phyloP scores from a whole-genome alignment of 306 rosid genomes.

The Cucumis melo region DNA sequence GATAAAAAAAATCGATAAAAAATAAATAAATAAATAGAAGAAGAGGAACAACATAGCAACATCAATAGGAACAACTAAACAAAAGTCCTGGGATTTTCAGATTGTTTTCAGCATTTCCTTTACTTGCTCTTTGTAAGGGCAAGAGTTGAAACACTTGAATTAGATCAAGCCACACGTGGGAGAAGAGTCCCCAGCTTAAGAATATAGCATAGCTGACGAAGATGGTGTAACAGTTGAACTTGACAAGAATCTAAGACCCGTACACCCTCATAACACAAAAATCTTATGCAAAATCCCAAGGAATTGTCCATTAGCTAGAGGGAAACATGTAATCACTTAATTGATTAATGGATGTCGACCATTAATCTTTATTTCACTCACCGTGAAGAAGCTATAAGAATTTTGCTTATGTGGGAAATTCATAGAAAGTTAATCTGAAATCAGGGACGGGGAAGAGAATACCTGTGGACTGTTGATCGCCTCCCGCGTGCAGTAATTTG shows the following conservation, averaged over 20 bases:
- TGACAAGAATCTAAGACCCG: background rate
- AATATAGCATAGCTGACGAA: background rate
- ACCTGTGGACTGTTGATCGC: slow-evolving; percentile 74
- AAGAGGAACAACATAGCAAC: too few species aligned
- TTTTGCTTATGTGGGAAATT: background rate
- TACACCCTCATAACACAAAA: background rate
- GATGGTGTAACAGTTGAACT: background rate
- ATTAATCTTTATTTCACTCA: background rate
- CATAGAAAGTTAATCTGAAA: background rate
- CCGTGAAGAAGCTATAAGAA: background rate
- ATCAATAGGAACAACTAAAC: too few species aligned
- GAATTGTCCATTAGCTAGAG: background rate
- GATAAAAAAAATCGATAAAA: too few species aligned
- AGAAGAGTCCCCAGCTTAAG: background rate
- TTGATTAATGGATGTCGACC: background rate
- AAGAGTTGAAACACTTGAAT: background rate
- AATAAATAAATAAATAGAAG: too few species aligned
- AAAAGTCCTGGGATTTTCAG: too few species aligned
- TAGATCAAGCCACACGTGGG: background rate
- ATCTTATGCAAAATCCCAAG: background rate
- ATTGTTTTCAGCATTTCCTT: background rate
- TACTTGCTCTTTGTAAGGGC: background rate
- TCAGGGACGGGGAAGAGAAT: slow-evolving; percentile 16
- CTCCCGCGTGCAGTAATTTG: slow-evolving; percentile 72
- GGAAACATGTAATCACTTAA: background rate